A percentile compares a stretch with the other conserved stretches of the same genome.
Conservation (phyloP, 2,329 filamentous ascomycete genomes). For the Diaporthe caulivora region DNA sequence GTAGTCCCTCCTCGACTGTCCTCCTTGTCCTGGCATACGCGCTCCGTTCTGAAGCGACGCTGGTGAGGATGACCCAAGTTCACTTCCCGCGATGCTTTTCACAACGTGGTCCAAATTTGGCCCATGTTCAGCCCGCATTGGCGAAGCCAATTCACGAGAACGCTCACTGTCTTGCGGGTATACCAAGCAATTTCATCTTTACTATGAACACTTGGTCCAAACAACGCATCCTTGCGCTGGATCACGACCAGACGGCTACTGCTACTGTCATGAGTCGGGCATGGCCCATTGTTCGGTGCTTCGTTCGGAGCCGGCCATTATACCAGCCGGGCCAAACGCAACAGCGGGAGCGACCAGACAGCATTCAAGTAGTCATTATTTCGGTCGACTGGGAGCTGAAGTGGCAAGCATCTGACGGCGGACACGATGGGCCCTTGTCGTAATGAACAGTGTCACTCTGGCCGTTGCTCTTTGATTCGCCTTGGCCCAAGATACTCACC, state of each 20-base stretch:
- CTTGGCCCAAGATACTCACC: background rate
- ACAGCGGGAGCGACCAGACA: conserved; percentile 3
- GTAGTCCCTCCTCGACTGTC: background rate
- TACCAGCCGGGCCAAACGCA: conserved; percentile 10
- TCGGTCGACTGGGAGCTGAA: conserved; percentile 4
- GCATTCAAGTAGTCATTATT: background rate
- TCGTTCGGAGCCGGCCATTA: conserved; percentile 11
- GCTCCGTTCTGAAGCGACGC: conserved; percentile 21
- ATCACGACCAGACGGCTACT: conserved; percentile 10
- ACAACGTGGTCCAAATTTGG: conserved; percentile 22
- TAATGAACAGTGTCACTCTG: background rate
- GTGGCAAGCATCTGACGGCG: background rate
- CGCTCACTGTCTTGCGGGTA: background rate
- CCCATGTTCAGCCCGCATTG: conserved; percentile 8
- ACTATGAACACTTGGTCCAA: conserved; percentile 17
- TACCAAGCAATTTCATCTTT: conserved; percentile 28
- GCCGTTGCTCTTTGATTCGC: background rate
- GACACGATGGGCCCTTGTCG: conserved; percentile 7
- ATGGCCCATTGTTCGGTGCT: conserved; percentile 15
- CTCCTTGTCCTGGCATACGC: conserved; percentile 21
- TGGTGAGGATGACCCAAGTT: conserved; percentile 27
- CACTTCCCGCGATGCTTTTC: conserved; percentile 29
- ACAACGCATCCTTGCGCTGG: conserved; percentile 5
- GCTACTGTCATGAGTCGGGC: conserved; percentile 25
- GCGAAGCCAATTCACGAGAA: conserved; percentile 19